These are phyloP conservation scores for Dactylellina leptospora DNA, from an alignment of 2,329 filamentous ascomycete species.

Conservation along the genomic window DNA sequence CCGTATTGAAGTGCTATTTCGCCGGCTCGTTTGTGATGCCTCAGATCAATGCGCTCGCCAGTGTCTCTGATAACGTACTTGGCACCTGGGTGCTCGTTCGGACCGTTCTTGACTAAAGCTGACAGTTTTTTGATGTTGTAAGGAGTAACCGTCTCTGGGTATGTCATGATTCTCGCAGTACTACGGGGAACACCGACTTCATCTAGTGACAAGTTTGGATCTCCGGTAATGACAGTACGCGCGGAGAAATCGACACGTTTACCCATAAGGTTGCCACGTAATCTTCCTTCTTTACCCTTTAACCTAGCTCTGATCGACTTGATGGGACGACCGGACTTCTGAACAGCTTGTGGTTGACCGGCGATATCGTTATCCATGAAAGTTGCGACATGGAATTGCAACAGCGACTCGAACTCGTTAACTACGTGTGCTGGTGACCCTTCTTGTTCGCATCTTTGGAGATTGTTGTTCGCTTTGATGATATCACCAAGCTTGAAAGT, in stretches of 20 bases:
- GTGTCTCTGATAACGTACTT: conserved; percentile 95
- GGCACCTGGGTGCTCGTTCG: conserved; percentile 92
- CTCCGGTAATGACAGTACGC: conserved; percentile 98
- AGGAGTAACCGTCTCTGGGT: conserved; percentile 94
- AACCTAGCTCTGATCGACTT: conserved; percentile 96
- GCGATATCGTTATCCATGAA: conserved; percentile 99
- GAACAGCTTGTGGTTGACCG: conserved; percentile 88
- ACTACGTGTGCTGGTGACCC: conserved; percentile 91
- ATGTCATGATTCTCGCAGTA: conserved; percentile 91
- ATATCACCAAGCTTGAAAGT: conserved; percentile 99
- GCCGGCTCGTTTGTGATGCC: conserved; percentile 87
- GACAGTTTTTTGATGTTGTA: conserved; percentile 97
- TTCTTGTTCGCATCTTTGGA: conserved; percentile 87
- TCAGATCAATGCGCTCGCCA: conserved; percentile 91
- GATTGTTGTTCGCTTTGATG: conserved; percentile 94
- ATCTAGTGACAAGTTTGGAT: conserved; percentile 93
- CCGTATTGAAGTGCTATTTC: conserved; percentile 91
- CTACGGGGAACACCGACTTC: conserved; percentile 96
- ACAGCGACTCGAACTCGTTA: conserved; percentile 85
- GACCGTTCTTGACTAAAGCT: conserved; percentile 87
- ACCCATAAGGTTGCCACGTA: conserved; percentile 98
- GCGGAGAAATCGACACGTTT: conserved; percentile 99
- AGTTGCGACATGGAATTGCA: conserved; percentile 98
- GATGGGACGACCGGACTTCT: conserved; percentile 95
- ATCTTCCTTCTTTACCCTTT: conserved; percentile 98